Evolutionary conservation across 164 flowering plant genomes (phyloP).

Genomic region (Chloranthus sessilifolius): DNA sequence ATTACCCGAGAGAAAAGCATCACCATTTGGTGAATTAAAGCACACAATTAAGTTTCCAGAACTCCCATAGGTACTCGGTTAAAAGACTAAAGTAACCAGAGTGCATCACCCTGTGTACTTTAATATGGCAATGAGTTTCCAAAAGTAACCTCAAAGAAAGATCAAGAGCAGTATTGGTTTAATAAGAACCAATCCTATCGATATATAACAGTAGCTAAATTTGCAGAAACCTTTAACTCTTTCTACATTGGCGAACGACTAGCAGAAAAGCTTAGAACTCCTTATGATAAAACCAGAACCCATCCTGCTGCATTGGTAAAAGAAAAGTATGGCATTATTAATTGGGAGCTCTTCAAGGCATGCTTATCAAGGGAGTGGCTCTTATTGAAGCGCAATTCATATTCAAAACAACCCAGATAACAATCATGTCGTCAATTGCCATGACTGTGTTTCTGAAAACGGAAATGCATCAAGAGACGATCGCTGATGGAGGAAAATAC

Average conservation of each 20-base stretch:
- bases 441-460: conserved; percentile 35
- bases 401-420: conserved; percentile 64
- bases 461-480: conserved; percentile 15
- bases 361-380: conserved; percentile 65
- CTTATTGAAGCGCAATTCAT: conserved; percentile 40
- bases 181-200: conserved; percentile 40
- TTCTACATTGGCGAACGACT: conserved; percentile 52
- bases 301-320: conserved; percentile 67
- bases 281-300: conserved; percentile 44
- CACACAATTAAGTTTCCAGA: too few relatives aligned
- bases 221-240: conserved; percentile 39
- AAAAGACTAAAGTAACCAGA: too few relatives aligned
- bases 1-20: too few relatives aligned
- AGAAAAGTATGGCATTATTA: conserved; percentile 60
- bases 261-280: conserved; percentile 36
- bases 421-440: conserved; percentile 58
- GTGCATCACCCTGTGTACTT: too few relatives aligned
- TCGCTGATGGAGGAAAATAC: conserved; percentile 28
- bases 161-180: too few relatives aligned
- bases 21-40: too few relatives aligned
- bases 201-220: conserved; percentile 45
- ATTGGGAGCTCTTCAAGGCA: conserved; percentile 62
- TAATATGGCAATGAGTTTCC: too few relatives aligned
- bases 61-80: too few relatives aligned
- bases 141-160: too few relatives aligned